Conservation (phyloP, 1,139 yeast species). For the Lodderomyces theae region DNA sequence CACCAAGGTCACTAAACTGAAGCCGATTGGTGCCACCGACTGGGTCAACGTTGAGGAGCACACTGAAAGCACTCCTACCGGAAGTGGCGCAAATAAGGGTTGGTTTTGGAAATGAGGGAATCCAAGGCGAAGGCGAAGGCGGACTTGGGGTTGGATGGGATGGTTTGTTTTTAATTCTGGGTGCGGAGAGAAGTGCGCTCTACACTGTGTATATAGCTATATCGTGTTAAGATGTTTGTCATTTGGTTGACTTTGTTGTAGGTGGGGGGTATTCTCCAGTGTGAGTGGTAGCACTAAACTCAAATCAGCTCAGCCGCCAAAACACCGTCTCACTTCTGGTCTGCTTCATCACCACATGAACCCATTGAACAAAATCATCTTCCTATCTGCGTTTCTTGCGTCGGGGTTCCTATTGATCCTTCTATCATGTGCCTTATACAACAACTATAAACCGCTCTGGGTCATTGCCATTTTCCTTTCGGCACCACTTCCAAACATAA, state of each 20-base stretch:
- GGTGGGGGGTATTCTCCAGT: no score
- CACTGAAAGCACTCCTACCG: conserved; percentile 4
- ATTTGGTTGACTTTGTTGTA: no score
- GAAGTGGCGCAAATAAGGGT: conserved; percentile 13
- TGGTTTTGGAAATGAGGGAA: conserved; percentile 22
- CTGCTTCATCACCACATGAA: conserved; percentile 25
- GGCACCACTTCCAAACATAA: conserved; percentile 68
- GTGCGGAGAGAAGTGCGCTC: not conserved
- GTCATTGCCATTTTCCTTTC: conserved; percentile 62
- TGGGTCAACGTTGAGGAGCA: conserved; percentile 31
- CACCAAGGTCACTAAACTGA: conserved; percentile 36
- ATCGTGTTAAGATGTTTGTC: no score
- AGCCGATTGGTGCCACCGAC: conserved; percentile 32
- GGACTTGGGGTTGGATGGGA: no score
- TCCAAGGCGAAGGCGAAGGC: no score
- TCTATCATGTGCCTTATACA: conserved; percentile 68
- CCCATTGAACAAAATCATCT: conserved; percentile 70
- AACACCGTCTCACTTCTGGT: no score
- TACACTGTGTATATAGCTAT: conserved; percentile 1
- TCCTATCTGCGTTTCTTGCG: conserved; percentile 67
- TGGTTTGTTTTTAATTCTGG: not conserved
- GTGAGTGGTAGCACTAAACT: no score
- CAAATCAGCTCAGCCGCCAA: not conserved
- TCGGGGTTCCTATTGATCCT: conserved; percentile 71
- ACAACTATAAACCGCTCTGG: conserved; percentile 69